Evolutionary conservation across 352 stramenopile genomes (phyloP).

Genomic region (Globisporangium solare): DNA sequence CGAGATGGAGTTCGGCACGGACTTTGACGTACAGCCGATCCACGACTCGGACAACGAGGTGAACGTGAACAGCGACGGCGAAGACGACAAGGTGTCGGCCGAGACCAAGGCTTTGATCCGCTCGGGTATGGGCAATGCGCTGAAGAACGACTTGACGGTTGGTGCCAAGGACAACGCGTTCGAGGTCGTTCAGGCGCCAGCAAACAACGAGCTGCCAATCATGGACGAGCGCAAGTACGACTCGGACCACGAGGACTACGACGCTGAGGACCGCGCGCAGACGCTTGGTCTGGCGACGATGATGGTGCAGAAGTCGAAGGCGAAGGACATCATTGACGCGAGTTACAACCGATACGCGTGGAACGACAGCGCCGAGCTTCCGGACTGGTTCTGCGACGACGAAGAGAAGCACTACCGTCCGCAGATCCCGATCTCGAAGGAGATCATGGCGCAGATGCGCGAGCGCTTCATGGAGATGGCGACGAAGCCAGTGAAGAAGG

Average conservation of each 20-base stretch:
- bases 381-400: slow-evolving; percentile 98
- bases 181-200: slow-evolving; percentile 43
- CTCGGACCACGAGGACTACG: slow-evolving; percentile 96
- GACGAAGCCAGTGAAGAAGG: slow-evolving; percentile 98
- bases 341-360: slow-evolving; percentile 99
- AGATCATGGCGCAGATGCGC: slow-evolving; percentile 98
- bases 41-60: slow-evolving; percentile 35
- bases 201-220: slow-evolving; percentile 38
- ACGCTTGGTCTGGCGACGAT: slow-evolving; percentile 97
- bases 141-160: slow-evolving; percentile 23
- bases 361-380: slow-evolving; percentile 95
- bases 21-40: slow-evolving; percentile 58
- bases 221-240: slow-evolving; percentile 93
- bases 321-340: slow-evolving; percentile 97
- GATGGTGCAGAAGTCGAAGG: slow-evolving; percentile 96
- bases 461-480: slow-evolving; percentile 95
- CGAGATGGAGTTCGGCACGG: slow-evolving; percentile 70
- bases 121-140: slow-evolving; percentile 72
- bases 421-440: slow-evolving; percentile 95
- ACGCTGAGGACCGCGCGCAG: slow-evolving; percentile 94
- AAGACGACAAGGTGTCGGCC: slow-evolving; percentile 52
- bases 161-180: slow-evolving; percentile 25
- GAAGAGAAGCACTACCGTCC: slow-evolving; percentile 97
- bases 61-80: slow-evolving; percentile 30
- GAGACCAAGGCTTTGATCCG: slow-evolving; percentile 84